phyloP scores from a whole-genome alignment of 2,329 filamentous ascomycete genomes.

The Neofusicoccum sp. region DNA sequence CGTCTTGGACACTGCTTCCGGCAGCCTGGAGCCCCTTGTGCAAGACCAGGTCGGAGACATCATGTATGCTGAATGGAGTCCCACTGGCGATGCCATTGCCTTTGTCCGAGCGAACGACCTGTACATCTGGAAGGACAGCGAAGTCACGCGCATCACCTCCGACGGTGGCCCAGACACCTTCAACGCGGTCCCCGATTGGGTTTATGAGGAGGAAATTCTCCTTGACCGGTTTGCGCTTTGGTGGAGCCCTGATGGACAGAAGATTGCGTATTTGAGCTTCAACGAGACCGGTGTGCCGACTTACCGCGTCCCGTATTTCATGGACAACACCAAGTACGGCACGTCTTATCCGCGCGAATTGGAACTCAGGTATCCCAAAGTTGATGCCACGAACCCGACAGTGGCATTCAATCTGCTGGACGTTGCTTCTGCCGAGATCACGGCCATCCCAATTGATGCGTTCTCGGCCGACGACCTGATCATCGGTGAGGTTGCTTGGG shows the following conservation, averaged over 20 bases:
- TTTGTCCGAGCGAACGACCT: slow-evolving; percentile 68
- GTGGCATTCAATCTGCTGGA: slow-evolving; percentile 60
- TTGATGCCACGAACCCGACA: slow-evolving; percentile 65
- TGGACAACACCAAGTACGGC: slow-evolving; percentile 56
- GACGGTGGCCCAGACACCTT: slow-evolving; percentile 63
- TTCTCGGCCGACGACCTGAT: slow-evolving; percentile 62
- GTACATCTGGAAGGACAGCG: slow-evolving; percentile 57
- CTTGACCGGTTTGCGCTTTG: slow-evolving; percentile 52
- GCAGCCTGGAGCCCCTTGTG: slow-evolving; percentile 55
- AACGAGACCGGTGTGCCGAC: slow-evolving; percentile 65
- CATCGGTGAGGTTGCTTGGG: slow-evolving; percentile 67
- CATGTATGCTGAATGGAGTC: slow-evolving; percentile 64
- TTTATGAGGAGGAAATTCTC: slow-evolving; percentile 61
- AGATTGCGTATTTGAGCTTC: slow-evolving; percentile 56
- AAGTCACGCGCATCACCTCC: slow-evolving; percentile 56
- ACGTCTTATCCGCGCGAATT: slow-evolving; percentile 62
- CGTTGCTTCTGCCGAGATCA: slow-evolving; percentile 47
- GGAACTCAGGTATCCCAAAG: slow-evolving; percentile 59
- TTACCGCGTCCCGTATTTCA: slow-evolving; percentile 64
- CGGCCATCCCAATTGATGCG: slow-evolving; percentile 53
- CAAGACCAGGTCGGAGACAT: slow-evolving; percentile 62
- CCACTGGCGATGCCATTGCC: slow-evolving; percentile 58
- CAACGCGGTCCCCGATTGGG: slow-evolving; percentile 65
- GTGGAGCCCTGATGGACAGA: slow-evolving; percentile 57
- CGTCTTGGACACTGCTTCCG: slow-evolving; percentile 60